Conservation (phyloP, 2,329 filamentous ascomycete species). For the Cytospora schulzeri region DNA sequence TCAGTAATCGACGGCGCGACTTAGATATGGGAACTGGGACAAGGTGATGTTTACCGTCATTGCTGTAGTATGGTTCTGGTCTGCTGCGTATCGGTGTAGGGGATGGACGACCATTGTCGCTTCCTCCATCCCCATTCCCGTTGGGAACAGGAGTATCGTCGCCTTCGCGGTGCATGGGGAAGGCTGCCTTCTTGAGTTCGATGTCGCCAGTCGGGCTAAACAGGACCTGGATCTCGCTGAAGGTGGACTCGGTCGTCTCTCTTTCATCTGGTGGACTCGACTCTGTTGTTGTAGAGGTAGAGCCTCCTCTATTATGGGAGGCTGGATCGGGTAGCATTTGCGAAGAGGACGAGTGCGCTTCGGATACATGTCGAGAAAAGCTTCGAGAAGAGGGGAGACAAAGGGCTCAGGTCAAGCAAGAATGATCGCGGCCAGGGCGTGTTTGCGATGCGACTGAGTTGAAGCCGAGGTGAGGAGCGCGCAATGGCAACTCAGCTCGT, state of each 20-base stretch:
- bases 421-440: constrained; percentile 1
- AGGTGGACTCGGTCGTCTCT: constrained; percentile 27
- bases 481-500: constrained; percentile 21
- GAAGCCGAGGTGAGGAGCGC: constrained; percentile 15
- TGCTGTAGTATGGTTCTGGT: constrained; percentile 26
- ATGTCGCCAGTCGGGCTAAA: constrained; percentile 27
- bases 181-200: constrained; percentile 18
- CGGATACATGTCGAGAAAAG: constrained; percentile 29
- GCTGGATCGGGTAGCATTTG: constrained; percentile 28
- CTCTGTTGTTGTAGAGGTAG: constrained; percentile 19
- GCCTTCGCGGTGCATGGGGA: constrained; percentile 24
- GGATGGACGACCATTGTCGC: constrained; percentile 15
- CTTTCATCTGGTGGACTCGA: constrained; percentile 25
- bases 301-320: constrained; percentile 26
- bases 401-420: constrained; percentile 5
- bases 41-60: constrained; percentile 21
- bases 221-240: constrained; percentile 26
- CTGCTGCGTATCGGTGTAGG: constrained; percentile 14
- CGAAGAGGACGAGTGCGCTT: constrained; percentile 26
- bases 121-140: constrained; percentile 21
- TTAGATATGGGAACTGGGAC: neutral
- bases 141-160: constrained; percentile 23
- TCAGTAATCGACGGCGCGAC: constrained; percentile 26
- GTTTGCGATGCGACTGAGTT: constrained; percentile 11
- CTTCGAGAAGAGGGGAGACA: constrained; percentile 9